Evolutionary conservation across 768 basidiomycete species (phyloP), one percentile per base, ranked within the genome.

Genomic region (Calocera cornea): DNA sequence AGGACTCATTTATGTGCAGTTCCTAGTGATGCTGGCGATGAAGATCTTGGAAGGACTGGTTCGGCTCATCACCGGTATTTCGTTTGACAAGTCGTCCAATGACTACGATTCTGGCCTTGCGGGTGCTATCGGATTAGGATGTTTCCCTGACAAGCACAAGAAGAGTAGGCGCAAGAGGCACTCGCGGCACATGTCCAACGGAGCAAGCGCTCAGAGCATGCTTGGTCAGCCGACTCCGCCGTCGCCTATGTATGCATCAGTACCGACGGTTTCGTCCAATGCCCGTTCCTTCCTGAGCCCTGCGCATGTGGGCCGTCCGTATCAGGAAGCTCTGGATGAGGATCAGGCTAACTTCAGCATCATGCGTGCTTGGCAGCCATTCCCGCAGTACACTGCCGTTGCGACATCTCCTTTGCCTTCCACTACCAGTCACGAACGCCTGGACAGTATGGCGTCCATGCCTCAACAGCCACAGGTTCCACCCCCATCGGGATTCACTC

Each of bases 321-420:
- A 69, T 50, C 72, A 72, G 34, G 34, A 69, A 41, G 69, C 69
- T 29, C 67, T 69, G 36, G 88, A 91, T 70, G 90, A 91, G 68
- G 88, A 88, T 71, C 90, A 90, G 70, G 81, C 79, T 66, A 81
- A 80, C 19, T 88, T 90, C 14, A 89, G 81, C 70, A 97, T 97
- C 73, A 95, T 97, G 92, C 88, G 87, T 44, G 91, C 95, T n/a
- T 95, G 92, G 91, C 86, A 88, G 70, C 84, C 87, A 33, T 89
- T 84, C 79, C 84, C 84, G 0, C 78, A 82, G 7, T 75, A 66
- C 74, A 24, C 66, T 76, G 82, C 10, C 79, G 86, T 24, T 77
- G 77, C 24, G 81, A 83, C 34, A 72, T 73, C 67, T 40, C 72
- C 38, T 67, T 72, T 65, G 72, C 70, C 50, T 24, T 31, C 2